Conservation (phyloP, 75 land plant genomes). For the Adiantum capillusveneris region DNA sequence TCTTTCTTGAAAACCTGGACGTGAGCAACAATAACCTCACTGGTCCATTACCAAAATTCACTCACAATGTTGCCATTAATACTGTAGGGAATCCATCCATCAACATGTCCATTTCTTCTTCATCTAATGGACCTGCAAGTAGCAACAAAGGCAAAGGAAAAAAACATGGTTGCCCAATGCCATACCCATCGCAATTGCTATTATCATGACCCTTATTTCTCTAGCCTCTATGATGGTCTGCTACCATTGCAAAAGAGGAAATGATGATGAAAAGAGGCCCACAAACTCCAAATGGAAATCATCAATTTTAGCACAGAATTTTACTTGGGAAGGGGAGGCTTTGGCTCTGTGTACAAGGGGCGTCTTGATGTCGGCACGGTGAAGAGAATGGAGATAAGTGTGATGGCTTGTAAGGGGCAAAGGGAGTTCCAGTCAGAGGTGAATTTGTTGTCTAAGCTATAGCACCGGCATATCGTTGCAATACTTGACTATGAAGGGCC, state of each 20-base stretch:
- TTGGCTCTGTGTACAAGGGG: conserved; percentile 80
- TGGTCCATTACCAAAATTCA: conserved; percentile 49
- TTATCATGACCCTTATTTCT: background rate
- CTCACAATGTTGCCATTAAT: conserved; percentile 21
- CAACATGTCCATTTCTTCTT: conserved; percentile 8
- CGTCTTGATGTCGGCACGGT: conserved; percentile 73
- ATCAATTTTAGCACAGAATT: conserved; percentile 53
- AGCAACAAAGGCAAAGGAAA: no score
- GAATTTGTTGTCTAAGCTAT: conserved; percentile 63
- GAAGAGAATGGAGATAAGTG: conserved; percentile 55
- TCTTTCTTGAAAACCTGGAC: conserved; percentile 44
- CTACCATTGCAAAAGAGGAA: conserved; percentile 5
- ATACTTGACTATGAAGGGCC: conserved; percentile 56
- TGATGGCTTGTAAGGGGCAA: conserved; percentile 54
- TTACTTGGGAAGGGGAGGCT: conserved; percentile 76
- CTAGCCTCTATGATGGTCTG: conserved; percentile 9
- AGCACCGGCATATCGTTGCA: conserved; percentile 75
- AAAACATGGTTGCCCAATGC: background rate
- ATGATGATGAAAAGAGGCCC: conserved; percentile 8
- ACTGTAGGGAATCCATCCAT: conserved; percentile 38
- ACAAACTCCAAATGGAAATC: conserved; percentile 39
- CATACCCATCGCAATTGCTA: conserved; percentile 1
- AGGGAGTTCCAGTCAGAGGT: conserved; percentile 75
- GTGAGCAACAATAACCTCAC: conserved; percentile 62
- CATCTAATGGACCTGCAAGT: conserved; percentile 8